Percentiles rank a stretch among this genome's conserved stretches.
These are phyloP conservation scores for Antrodiella citrinella DNA, from an alignment of 768 basidiomycete species.

Conservation along the genomic window DNA sequence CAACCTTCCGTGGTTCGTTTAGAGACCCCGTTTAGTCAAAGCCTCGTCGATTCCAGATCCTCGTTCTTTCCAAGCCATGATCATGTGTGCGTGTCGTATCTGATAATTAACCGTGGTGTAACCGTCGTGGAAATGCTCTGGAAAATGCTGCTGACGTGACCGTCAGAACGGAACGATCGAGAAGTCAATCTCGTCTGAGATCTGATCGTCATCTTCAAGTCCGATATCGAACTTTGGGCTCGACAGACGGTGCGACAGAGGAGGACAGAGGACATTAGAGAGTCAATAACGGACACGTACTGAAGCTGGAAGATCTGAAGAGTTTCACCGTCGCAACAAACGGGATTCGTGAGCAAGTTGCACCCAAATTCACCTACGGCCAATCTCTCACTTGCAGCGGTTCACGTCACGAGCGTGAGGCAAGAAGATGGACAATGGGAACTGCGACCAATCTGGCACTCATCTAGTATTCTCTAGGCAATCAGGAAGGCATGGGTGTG, in stretches of 20 bases:
- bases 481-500: background rate
- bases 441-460: background rate
- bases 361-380: too few relatives aligned
- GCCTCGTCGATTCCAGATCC: background rate
- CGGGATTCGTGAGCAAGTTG: too few relatives aligned
- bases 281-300: too few relatives aligned
- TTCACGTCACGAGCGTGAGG: background rate
- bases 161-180: background rate
- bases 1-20: background rate
- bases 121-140: background rate
- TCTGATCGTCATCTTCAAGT: too few relatives aligned
- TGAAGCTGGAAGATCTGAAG: too few relatives aligned
- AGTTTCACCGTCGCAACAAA: too few relatives aligned
- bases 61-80: background rate
- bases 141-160: background rate
- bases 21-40: background rate
- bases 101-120: conserved; percentile 10
- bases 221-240: too few relatives aligned
- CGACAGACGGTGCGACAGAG: too few relatives aligned
- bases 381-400: background rate
- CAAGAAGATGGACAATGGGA: background rate
- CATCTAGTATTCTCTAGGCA: background rate
- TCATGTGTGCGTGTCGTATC: conserved; percentile 2
- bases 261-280: too few relatives aligned
- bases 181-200: too few relatives aligned